These are phyloP conservation scores for Ophiostoma sp. DNA, from an alignment of 2,329 filamentous ascomycete genomes.

Conservation along the genomic window DNA sequence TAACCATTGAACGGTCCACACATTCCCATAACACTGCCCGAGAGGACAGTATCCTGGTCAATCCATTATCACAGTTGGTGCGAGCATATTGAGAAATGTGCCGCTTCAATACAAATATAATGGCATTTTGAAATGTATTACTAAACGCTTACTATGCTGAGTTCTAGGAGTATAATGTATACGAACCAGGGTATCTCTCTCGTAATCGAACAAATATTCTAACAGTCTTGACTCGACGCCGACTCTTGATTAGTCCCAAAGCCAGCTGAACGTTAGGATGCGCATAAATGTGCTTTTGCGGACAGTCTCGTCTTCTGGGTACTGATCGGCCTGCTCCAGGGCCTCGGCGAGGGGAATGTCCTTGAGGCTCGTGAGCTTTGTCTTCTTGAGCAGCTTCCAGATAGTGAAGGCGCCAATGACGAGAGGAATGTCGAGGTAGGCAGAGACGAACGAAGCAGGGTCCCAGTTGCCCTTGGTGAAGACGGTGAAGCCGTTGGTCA, in stretches of 20 bases:
- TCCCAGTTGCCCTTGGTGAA: conserved; percentile 55
- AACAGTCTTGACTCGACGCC: no score
- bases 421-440: conserved; percentile 53
- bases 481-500: conserved; percentile 64
- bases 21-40: no score
- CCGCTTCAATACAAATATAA: no score
- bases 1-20: no score
- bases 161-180: no score
- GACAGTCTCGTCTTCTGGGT: conserved; percentile 20
- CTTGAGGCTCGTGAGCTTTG: conserved; percentile 9
- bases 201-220: no score
- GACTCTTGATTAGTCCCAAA: conserved; percentile 15
- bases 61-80: no score
- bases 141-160: no score
- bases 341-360: conserved; percentile 48
- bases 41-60: no score
- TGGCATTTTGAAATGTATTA: no score
- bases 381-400: conserved; percentile 24
- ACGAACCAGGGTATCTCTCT: no score
- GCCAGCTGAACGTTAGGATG: conserved; percentile 17
- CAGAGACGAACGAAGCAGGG: conserved; percentile 56
- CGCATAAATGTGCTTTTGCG: background rate
- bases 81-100: no score
- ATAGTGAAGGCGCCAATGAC: conserved; percentile 35
- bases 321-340: conserved; percentile 42